A percentile compares a stretch with the other conserved stretches of the same genome.
phyloP scores from a whole-genome alignment of 768 basidiomycete species.

The Tricholoma matsutake region DNA sequence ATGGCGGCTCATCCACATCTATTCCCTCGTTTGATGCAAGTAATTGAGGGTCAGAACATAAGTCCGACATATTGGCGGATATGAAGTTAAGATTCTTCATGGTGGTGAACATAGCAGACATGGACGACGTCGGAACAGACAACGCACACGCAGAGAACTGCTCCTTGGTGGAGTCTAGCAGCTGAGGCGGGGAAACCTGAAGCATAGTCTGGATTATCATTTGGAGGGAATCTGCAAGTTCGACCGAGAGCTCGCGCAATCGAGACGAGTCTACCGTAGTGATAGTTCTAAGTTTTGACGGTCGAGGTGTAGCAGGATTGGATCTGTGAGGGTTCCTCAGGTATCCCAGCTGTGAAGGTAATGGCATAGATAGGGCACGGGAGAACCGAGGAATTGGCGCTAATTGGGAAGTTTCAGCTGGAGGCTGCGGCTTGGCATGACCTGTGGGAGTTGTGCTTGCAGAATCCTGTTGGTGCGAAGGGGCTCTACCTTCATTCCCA shows the following conservation, averaged over 20 bases:
- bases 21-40: neutral
- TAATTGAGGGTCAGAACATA: constrained; percentile 32
- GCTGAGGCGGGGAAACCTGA: constrained; percentile 84
- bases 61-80: constrained; percentile 74
- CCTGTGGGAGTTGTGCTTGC: constrained; percentile 11
- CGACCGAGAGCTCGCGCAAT: constrained; percentile 72
- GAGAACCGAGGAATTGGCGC: constrained; percentile 53
- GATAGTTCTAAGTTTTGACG: constrained; percentile 11
- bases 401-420: constrained; percentile 14
- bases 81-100: constrained; percentile 95
- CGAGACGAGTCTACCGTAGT: constrained; percentile 30
- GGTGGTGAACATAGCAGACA: constrained; percentile 84
- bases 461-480: constrained; percentile 14
- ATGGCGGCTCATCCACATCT: neutral
- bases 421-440: constrained; percentile 9
- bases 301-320: constrained; percentile 3
- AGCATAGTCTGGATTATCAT: constrained; percentile 89
- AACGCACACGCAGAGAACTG: constrained; percentile 89
- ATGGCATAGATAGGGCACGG: constrained; percentile 75
- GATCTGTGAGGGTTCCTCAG: constrained; percentile 65
- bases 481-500: constrained; percentile 14
- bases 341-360: constrained; percentile 74
- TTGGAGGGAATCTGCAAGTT: constrained; percentile 89
- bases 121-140: constrained; percentile 81
- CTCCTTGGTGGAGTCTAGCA: constrained; percentile 90